Evolutionary conservation across 768 basidiomycete genomes (phyloP).

Genomic region (Mycena rosella): DNA sequence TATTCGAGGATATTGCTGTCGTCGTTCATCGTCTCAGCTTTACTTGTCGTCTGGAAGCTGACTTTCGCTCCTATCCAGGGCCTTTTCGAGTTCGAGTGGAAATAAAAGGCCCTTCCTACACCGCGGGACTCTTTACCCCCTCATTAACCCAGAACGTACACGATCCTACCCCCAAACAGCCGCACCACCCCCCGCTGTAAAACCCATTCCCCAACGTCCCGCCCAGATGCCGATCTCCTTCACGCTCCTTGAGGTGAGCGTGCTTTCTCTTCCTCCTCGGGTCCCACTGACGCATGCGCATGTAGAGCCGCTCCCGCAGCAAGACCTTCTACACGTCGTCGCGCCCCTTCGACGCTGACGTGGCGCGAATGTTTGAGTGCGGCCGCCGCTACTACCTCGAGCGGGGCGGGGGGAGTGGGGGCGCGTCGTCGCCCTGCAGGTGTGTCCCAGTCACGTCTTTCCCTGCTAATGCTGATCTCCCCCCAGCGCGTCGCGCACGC

Average conservation of each 20-base stretch:
- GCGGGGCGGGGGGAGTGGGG: slow-evolving; percentile 81
- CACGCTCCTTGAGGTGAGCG: slow-evolving; percentile 75
- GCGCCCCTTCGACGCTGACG: slow-evolving; percentile 85
- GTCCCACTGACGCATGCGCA: slow-evolving; percentile 20
- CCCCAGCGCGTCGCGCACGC: slow-evolving; percentile 28
- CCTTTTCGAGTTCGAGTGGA: slow-evolving; percentile 81
- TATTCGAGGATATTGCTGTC: background rate
- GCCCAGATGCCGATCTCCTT: slow-evolving; percentile 74
- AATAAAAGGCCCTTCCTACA: slow-evolving; percentile 68
- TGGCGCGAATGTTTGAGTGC: slow-evolving; percentile 86
- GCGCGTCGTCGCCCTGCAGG: slow-evolving; percentile 84
- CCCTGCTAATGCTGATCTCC: background rate
- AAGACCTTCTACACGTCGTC: slow-evolving; percentile 66
- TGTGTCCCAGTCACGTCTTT: slow-evolving; percentile 40
- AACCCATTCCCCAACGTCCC: slow-evolving; percentile 39
- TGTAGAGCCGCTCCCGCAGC: slow-evolving; percentile 61
- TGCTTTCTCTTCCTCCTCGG: slow-evolving; percentile 17
- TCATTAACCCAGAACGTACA: slow-evolving; percentile 59
- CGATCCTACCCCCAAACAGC: slow-evolving; percentile 38
- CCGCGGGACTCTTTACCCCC: slow-evolving; percentile 72
- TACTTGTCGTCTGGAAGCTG: background rate
- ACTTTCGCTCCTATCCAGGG: slow-evolving; percentile 53
- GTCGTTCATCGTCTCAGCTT: background rate
- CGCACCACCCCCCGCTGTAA: background rate
- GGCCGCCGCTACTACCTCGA: slow-evolving; percentile 71